Evolutionary conservation across 306 rosid species (phyloP), one percentile per base, ranked within the genome.

Genomic region (Prunus kanzakura): DNA sequence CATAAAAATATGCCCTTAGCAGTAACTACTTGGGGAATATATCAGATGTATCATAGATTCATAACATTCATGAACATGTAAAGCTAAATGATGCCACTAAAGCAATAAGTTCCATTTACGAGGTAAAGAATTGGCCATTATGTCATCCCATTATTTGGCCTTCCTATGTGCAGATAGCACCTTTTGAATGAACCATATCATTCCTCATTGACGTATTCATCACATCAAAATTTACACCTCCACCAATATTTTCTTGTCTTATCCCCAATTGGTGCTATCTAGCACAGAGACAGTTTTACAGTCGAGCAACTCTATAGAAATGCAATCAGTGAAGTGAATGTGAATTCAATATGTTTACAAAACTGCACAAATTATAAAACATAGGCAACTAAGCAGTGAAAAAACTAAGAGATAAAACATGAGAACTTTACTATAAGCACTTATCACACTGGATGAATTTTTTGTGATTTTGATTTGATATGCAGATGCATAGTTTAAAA

Each of bases 261-360:
- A 72, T 55, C 23, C 43, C 64, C 76, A 55, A 7, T 72, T 20
- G 65, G 14, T 4, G 32, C 65, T 57, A 55, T 56, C 65, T 72
- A 38, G 41, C 19, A 10, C 43, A 62, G 8, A 27, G 14, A 58
- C 19, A 61, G 65, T 25, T 61, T 16, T 8, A 54, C 11, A 30
- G 3, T 32, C 14, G 13, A 71, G 32, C 15, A 38, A 72, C 66
- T 35, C 38, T 22, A 35, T 7, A 55, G 43, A 63, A 16, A 29
- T 29, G 45, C 67, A 63, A 30, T 30, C 43, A 63, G 67, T 30
- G 65, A 63, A 45, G 9, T 38, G 23, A 4, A 15, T 56, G 9
- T 38, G 23, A 4, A 15, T 72, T 35, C 35, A 20, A 23, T 38
- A 43, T 18, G 46, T 63, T 4, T 63, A 9, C 22, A 63, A 72